A percentile compares a stretch with the other conserved stretches of the same genome.
Evolutionary conservation across 2,329 filamentous ascomycete species (phyloP).

Genomic region (Albifimbria verrucaria): DNA sequence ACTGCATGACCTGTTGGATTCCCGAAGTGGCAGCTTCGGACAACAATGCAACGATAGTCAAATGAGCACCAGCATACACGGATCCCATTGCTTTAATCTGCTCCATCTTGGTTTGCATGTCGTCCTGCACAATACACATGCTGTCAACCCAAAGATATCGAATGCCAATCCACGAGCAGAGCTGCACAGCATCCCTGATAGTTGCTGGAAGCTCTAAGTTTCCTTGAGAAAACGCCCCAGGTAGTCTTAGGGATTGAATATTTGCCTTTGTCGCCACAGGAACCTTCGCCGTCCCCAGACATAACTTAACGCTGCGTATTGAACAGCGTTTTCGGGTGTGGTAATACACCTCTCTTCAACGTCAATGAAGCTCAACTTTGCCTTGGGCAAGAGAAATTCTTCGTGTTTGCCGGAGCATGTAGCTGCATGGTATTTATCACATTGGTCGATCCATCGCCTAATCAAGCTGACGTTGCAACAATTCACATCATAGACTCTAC

Average conservation of each 20-base stretch:
- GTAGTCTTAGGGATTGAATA: neutral
- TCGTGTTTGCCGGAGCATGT: constrained; percentile 1
- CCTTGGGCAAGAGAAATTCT: neutral
- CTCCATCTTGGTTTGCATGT: neutral
- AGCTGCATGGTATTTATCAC: constrained; percentile 4
- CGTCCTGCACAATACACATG: neutral
- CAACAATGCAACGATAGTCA: neutral
- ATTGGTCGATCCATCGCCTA: constrained; percentile 7
- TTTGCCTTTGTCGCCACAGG: constrained; percentile 4
- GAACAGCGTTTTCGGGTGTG: constrained; percentile 4
- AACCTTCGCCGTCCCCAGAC: constrained; percentile 4
- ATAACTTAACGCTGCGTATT: constrained; percentile 7
- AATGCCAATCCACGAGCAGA: neutral
- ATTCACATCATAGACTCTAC: constrained; percentile 5
- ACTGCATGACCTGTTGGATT: neutral
- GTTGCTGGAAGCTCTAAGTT: constrained; percentile 5
- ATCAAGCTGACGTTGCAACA: constrained; percentile 4
- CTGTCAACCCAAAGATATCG: neutral
- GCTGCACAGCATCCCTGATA: neutral
- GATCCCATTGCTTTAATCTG: neutral
- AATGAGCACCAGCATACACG: neutral
- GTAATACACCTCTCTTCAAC: constrained; percentile 7
- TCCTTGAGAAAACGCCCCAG: constrained; percentile 4
- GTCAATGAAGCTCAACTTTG: constrained; percentile 5
- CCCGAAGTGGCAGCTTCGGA: constrained; percentile 3